Evolutionary conservation across 345 rosid species (phyloP).

Genomic region (Ceriops decandra): DNA sequence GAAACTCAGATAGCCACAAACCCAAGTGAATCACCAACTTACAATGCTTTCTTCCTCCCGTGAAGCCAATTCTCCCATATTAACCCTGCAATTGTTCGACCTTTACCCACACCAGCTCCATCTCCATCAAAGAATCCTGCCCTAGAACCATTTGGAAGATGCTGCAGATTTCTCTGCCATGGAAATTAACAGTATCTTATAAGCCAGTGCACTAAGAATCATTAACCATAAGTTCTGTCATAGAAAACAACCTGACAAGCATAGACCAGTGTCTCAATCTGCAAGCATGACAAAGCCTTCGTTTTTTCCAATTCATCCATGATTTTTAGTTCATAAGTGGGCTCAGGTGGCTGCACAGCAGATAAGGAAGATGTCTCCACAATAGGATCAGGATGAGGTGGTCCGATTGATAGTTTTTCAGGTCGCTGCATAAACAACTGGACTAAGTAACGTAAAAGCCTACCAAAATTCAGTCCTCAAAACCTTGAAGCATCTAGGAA

Average conservation of each 20-base stretch:
- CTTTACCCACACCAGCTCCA: constrained; percentile 99
- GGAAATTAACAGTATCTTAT: constrained; percentile 26
- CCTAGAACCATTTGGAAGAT: constrained; percentile 76
- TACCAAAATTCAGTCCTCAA: constrained; percentile 1
- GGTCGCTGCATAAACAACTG: constrained; percentile 59
- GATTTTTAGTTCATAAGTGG: constrained; percentile 69
- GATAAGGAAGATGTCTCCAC: constrained; percentile 96
- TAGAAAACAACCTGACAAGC: constrained; percentile 79
- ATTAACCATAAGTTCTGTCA: constrained; percentile 22
- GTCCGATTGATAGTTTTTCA: constrained; percentile 83
- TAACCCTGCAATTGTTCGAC: constrained; percentile 93
- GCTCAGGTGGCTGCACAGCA: constrained; percentile 96
- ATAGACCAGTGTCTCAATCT: constrained; percentile 96
- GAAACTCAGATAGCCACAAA: background rate
- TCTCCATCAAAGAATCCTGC: constrained; percentile 98
- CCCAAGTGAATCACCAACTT: constrained; percentile 30
- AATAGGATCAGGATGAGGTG: constrained; percentile 93
- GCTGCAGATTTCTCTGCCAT: constrained; percentile 86
- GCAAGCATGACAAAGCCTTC: constrained; percentile 86
- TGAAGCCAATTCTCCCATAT: constrained; percentile 95
- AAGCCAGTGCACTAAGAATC: constrained; percentile 21
- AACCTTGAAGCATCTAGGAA: constrained; percentile 13
- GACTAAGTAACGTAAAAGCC: constrained; percentile 5
- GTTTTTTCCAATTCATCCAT: constrained; percentile 70
- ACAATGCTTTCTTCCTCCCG: constrained; percentile 82